These are phyloP conservation scores for Colletotrichum tropicale DNA, from an alignment of 2,329 filamentous ascomycete genomes.

Conservation along the genomic window DNA sequence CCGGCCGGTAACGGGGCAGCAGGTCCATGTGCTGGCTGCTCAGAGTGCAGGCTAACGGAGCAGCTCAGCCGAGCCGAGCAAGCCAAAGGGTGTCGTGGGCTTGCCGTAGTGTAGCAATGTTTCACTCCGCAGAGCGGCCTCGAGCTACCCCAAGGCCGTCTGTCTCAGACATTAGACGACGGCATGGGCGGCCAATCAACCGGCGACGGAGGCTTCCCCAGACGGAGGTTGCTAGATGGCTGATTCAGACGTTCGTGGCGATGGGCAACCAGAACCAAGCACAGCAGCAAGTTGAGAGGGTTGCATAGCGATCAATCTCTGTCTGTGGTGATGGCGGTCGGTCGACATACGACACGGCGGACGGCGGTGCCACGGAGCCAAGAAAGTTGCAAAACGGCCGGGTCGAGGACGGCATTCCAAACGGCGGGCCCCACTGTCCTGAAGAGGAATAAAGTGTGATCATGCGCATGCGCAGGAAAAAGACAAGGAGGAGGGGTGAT, in stretches of 20 bases:
- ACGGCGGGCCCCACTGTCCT: not conserved
- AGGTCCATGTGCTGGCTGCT: not conserved
- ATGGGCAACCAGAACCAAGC: not conserved
- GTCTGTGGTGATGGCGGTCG: not conserved
- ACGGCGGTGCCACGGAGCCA: not conserved
- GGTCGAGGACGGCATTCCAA: not conserved
- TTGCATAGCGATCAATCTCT: not conserved
- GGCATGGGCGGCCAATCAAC: not conserved
- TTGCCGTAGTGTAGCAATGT: not conserved
- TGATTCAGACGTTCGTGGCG: not conserved
- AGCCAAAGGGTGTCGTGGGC: not conserved
- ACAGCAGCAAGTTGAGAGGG: not conserved
- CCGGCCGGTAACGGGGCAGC: not conserved
- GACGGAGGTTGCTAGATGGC: not conserved
- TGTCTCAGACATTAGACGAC: slow-evolving; percentile 12
- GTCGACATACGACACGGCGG: not conserved
- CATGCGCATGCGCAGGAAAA: slow-evolving; percentile 11
- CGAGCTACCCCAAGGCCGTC: not conserved
- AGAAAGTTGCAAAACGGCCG: not conserved
- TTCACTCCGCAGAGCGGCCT: slow-evolving; percentile 5
- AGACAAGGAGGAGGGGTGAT: slow-evolving; percentile 2
- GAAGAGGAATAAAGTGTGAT: slow-evolving; percentile 4
- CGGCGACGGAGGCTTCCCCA: not conserved
- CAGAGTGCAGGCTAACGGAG: not conserved
- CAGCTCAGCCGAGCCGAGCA: not conserved